These are phyloP conservation scores for Fragaria nilgerrensis DNA, from an alignment of 306 rosid genomes.

Conservation along the genomic window DNA sequence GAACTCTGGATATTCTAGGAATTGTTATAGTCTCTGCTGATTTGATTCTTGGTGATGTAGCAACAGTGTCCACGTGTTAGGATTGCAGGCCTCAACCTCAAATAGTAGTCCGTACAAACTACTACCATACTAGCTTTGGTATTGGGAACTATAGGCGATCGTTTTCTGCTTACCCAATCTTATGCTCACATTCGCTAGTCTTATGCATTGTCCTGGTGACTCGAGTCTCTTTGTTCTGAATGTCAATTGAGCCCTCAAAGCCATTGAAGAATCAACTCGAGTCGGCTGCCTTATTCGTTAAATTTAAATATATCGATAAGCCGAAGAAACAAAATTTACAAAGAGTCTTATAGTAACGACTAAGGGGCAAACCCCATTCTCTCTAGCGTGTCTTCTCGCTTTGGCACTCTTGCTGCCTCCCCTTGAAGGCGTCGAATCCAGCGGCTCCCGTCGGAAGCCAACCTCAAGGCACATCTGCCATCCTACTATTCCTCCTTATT, in stretches of 20 bases:
- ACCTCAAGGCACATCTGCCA: no score
- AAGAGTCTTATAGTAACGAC: neutral
- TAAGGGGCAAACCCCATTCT: no score
- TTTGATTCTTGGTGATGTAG: constrained; percentile 5
- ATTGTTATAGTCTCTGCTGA: neutral
- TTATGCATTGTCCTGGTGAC: neutral
- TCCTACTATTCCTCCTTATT: no score
- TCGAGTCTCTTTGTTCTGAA: neutral
- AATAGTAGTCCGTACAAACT: constrained; percentile 2
- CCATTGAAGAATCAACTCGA: no score
- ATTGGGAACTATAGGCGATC: neutral
- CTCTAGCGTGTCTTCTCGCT: no score
- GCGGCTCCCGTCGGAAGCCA: no score
- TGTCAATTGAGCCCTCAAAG: no score
- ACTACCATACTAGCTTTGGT: constrained; percentile 15
- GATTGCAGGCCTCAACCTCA: constrained; percentile 9
- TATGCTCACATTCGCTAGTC: neutral
- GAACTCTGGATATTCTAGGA: neutral
- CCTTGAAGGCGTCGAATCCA: no score
- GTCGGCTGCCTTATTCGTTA: no score
- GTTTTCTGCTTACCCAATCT: neutral
- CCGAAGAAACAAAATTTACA: neutral
- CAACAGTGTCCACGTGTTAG: constrained; percentile 39
- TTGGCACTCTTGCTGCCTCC: no score
- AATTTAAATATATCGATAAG: no score